Evolutionary conservation across 805 yeast genomes (phyloP), one percentile per base, ranked within the genome.

Genomic region (Kazachstania psychrophila): DNA sequence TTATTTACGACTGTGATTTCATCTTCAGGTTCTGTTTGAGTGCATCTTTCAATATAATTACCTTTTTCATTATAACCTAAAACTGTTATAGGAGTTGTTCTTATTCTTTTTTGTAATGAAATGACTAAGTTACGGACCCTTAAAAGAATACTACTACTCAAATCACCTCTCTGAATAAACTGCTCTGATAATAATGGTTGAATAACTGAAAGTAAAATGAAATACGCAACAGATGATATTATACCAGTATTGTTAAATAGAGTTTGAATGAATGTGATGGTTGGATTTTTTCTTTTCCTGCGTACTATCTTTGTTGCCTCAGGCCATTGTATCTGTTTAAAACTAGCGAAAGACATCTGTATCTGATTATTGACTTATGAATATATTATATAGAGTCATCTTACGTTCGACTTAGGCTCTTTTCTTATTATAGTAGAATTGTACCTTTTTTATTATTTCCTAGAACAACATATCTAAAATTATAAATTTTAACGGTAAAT

Each of bases 101-200:
- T 49, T 26, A 58, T 43, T 13, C 49, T 51, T 14, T 52, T 41
- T 6, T 60, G 42, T n/a, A 56, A 38, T 2, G 41, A 34, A 16
- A 23, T 15, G 4, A 70, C 49, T 2, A 50, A 16, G 28, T 48
- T 52, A 16, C 65, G 46, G 17, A 65, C 41, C 18, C 49, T 49
- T 3, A 46, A 20, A 11, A 65, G 52, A 1, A 58, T 60, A 28
- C 41, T 47, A 2, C 47, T 42, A 10, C 60, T 42, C 7, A 65
- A 52, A 3, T 61, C 63, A 2, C 48, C 34, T 30, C 77, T 53
- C 43, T 72, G 61, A 5, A 57, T 58, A 42, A 56, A 67, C 19
- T 63, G 65, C 5, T 56, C 36, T 12, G 58, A 56, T 5, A 72
- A 34, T 15, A 62, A 42, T 3, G 77, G 77, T 36, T 62, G 63